Evolutionary conservation across 257 asterid species (phyloP).

Genomic region (Leptodermis oblonga): DNA sequence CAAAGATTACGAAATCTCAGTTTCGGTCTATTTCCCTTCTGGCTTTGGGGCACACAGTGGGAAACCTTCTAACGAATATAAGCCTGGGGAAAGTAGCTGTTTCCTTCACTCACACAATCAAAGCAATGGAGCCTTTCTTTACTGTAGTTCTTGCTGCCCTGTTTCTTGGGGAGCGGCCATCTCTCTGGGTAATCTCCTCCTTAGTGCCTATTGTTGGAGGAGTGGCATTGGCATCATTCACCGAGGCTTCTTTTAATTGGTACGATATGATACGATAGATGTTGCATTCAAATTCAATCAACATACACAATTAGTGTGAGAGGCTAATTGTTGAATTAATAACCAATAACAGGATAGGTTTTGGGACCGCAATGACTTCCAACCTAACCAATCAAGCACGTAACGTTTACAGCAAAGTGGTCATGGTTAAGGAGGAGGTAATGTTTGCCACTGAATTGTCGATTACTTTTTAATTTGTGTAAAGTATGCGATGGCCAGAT

Average conservation of each 20-base stretch:
- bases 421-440: conserved; percentile 77
- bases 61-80: conserved; percentile 82
- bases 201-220: conserved; percentile 86
- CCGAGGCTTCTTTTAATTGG: conserved; percentile 92
- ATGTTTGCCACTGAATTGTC: not conserved
- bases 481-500: too few relatives aligned
- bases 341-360: conserved; percentile 64
- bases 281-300: not conserved
- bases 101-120: conserved; percentile 91
- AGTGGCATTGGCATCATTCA: conserved; percentile 84
- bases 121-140: conserved; percentile 97
- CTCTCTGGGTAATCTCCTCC: conserved; percentile 65
- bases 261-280: conserved; percentile 16
- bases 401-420: conserved; percentile 71
- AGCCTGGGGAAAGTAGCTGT: conserved; percentile 88
- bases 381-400: conserved; percentile 85
- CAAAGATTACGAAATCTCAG: conserved; percentile 66
- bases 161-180: conserved; percentile 70
- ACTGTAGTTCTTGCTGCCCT: conserved; percentile 69
- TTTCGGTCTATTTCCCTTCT: conserved; percentile 47
- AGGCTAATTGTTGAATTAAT: not conserved
- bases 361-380: conserved; percentile 92
- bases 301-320: not conserved
- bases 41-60: conserved; percentile 69
- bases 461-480: not conserved